Evolutionary conservation across 805 yeast species (phyloP).

Genomic region (Myxozyma udenii): DNA sequence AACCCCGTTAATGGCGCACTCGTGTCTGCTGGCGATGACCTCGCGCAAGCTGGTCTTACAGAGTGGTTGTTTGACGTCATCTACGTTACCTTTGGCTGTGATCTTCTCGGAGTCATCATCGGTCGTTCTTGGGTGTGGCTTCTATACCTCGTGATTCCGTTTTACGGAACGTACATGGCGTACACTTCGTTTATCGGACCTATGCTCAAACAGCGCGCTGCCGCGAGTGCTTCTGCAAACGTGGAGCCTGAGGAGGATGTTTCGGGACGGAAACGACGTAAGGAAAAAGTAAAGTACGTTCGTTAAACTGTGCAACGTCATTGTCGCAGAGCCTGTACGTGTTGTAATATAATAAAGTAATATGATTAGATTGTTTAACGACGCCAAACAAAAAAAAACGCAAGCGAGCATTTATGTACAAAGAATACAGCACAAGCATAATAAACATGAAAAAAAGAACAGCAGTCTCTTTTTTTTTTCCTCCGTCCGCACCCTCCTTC

Average conservation of each 20-base stretch:
- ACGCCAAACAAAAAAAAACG: too few relatives aligned
- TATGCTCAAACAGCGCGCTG: slow-evolving; percentile 17
- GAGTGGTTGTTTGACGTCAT: slow-evolving; percentile 71
- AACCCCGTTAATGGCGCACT: slow-evolving; percentile 46
- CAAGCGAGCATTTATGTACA: too few relatives aligned
- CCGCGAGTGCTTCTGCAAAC: neutral
- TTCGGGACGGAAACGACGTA: slow-evolving; percentile 2
- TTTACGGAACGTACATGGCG: slow-evolving; percentile 19
- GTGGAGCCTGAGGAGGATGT: neutral
- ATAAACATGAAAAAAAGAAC: too few relatives aligned
- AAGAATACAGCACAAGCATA: too few relatives aligned
- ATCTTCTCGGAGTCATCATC: slow-evolving; percentile 50
- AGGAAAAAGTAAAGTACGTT: slow-evolving; percentile 18
- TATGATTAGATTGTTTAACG: too few relatives aligned
- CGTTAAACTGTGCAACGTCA: slow-evolving; percentile 2
- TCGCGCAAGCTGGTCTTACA: slow-evolving; percentile 59
- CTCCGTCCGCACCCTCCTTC: too few relatives aligned
- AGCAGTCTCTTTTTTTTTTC: too few relatives aligned
- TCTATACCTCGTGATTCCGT: slow-evolving; percentile 41
- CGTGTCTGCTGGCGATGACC: slow-evolving; percentile 57
- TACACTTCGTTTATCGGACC: slow-evolving; percentile 26
- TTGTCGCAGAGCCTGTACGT: neutral
- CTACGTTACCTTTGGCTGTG: slow-evolving; percentile 60
- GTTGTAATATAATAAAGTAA: slow-evolving; percentile 2
- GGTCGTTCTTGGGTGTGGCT: slow-evolving; percentile 65